Base-by-base conservation (phyloP, 345 rosid genomes). In the Euphorbia pulcherrima region DNA sequence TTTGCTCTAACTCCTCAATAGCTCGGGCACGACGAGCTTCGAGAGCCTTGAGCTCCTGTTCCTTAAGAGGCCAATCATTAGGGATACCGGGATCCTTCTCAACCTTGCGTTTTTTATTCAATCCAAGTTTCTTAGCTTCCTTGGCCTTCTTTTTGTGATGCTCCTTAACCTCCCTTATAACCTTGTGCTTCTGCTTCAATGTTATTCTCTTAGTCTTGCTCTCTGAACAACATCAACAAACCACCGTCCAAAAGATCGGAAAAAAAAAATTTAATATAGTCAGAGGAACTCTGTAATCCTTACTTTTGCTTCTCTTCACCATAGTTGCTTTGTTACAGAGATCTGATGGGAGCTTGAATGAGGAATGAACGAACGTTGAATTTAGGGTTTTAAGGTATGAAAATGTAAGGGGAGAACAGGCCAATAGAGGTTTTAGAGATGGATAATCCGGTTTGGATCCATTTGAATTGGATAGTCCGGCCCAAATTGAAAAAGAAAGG, bases 11-110 rank as follows among this genome's bases (percentile, higher is more conserved):
- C 63, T 89, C 97, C 70, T 94, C 97, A 0, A 94, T 58, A 23
- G 83, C 97, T 35, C 95, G 95, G 62, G 96, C 92, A 48, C 97
- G 84, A 26, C 95, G 90, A 65, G 75, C 97, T 78, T 91, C 96
- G n/a, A 91, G 83, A 24, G 97, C 92, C 83, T 89, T 88, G 35
- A 94, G 96, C 85, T 94, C 97, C 44, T 94, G 92, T 71, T 89
- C 99, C 92, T 88, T 91, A 77, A 87, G 88, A 51, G 99, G 99
- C 97, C 93, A 91, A 73, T 89, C 99, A 74, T 91, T 94, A 37
- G 99, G 97, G 37, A 91, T 91, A 56, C 96, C 99, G 24, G 97
- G 97, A 68, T 94, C 99, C 76, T 94, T 94, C 85, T 88, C 99
- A 39, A 84, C 89, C 81, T 81, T 91, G 20, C 70, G 65, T 72